Conservation (phyloP, 805 yeast genomes). For the Kodamaea leandrae region DNA sequence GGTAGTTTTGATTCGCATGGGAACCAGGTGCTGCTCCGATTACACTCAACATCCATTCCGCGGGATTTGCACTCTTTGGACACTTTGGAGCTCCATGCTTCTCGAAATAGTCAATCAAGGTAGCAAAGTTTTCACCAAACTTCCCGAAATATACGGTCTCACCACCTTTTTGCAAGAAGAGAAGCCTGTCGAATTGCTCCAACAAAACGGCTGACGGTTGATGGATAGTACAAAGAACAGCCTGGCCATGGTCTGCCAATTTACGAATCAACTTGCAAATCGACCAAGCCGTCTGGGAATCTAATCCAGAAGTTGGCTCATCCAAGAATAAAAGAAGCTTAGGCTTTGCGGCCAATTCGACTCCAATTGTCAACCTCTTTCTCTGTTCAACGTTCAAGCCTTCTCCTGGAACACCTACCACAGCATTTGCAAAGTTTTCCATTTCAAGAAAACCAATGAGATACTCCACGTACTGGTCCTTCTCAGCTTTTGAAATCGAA, state of each 20-base stretch:
- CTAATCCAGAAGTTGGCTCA: constrained; percentile 62
- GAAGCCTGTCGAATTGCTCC: constrained; percentile 71
- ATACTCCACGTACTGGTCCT: constrained; percentile 50
- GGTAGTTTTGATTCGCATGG: constrained; percentile 24
- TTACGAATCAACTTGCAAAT: constrained; percentile 50
- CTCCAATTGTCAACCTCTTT: constrained; percentile 53
- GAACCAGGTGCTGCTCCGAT: constrained; percentile 34
- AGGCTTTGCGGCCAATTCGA: constrained; percentile 55
- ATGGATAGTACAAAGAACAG: constrained; percentile 67
- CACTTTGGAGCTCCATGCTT: constrained; percentile 61
- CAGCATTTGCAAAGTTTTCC: constrained; percentile 52
- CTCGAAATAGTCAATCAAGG: constrained; percentile 66
- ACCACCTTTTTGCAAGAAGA: constrained; percentile 70
- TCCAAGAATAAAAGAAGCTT: constrained; percentile 51
- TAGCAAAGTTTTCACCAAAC: constrained; percentile 55
- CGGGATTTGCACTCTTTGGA: constrained; percentile 73
- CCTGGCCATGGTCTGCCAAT: constrained; percentile 52
- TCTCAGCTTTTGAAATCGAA: constrained; percentile 40
- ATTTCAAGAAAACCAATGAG: constrained; percentile 51
- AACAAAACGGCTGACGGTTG: constrained; percentile 81
- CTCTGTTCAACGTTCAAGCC: constrained; percentile 57
- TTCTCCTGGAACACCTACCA: constrained; percentile 45
- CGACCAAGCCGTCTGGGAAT: constrained; percentile 60
- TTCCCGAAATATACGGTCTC: constrained; percentile 75
- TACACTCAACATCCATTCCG: constrained; percentile 38